Percentiles rank a stretch among this genome's conserved stretches.
Conservation (phyloP, 2,329 filamentous ascomycete species). For the Graphiopsis chlorocephala region DNA sequence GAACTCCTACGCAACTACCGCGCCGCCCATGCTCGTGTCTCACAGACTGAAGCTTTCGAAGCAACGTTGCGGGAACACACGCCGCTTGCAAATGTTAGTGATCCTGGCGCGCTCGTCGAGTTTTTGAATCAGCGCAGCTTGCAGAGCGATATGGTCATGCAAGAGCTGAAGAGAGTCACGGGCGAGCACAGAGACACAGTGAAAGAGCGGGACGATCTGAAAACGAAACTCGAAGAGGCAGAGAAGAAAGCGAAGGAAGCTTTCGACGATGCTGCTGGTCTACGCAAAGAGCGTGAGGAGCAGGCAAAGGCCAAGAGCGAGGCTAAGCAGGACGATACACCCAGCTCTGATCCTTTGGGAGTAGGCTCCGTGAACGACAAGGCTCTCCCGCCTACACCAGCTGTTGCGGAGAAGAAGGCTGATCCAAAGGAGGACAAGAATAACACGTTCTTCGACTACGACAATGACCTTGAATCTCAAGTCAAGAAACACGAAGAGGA, state of each 20-base stretch:
- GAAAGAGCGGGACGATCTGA: constrained; percentile 71
- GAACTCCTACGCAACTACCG: constrained; percentile 90
- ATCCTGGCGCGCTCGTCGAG: constrained; percentile 80
- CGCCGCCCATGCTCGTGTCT: constrained; percentile 81
- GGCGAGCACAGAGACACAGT: constrained; percentile 38
- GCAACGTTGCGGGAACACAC: constrained; percentile 87
- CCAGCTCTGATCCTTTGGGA: constrained; percentile 6
- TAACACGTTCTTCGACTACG: constrained; percentile 89
- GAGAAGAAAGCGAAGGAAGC: constrained; percentile 62
- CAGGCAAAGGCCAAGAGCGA: constrained; percentile 7
- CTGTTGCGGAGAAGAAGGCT: neutral
- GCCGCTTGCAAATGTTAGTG: constrained; percentile 80
- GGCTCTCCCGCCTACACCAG: constrained; percentile 22
- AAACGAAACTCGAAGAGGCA: constrained; percentile 69
- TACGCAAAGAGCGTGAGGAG: constrained; percentile 43
- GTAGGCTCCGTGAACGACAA: constrained; percentile 10
- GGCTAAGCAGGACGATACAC: neutral
- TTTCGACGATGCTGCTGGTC: constrained; percentile 60
- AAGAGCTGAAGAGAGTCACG: constrained; percentile 84
- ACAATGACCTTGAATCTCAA: constrained; percentile 80
- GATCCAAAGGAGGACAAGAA: constrained; percentile 37
- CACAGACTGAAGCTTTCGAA: constrained; percentile 90
- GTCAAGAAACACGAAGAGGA: constrained; percentile 67
- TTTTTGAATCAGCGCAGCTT: constrained; percentile 84
- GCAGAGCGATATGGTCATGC: constrained; percentile 88